A percentile compares a stretch with the other conserved stretches of the same genome.
Evolutionary conservation across 1,284 basidiomycete genomes (phyloP).

Genomic region (Trichosporon sp.): DNA sequence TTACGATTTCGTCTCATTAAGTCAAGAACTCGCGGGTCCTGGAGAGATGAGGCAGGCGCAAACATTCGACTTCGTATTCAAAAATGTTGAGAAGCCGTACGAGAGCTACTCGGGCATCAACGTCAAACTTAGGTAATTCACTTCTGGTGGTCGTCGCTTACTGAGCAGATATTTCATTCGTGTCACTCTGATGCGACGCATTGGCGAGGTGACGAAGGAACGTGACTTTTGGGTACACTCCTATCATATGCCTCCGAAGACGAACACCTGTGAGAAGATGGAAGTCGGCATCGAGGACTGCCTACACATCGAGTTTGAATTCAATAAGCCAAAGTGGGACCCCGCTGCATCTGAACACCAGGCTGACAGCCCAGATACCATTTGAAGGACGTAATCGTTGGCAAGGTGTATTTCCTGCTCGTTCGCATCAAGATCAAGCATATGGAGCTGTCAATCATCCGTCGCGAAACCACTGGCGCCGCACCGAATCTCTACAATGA

Average conservation of each 20-base stretch:
- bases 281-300: slow-evolving; percentile 99
- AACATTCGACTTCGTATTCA: slow-evolving; percentile 93
- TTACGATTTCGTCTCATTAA: slow-evolving; percentile 92
- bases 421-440: slow-evolving; percentile 99
- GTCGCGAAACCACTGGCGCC: slow-evolving; percentile 90
- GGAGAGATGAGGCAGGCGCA: slow-evolving; percentile 93
- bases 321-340: slow-evolving; percentile 94
- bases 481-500: slow-evolving; percentile 99
- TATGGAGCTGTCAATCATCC: slow-evolving; percentile 97
- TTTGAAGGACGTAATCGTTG: slow-evolving; percentile 97
- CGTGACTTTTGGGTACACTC: slow-evolving; percentile 96
- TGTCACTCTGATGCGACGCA: slow-evolving; percentile 78
- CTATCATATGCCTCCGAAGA: slow-evolving; percentile 96
- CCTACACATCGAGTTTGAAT: slow-evolving; percentile 98
- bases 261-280: slow-evolving; percentile 98
- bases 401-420: slow-evolving; percentile 97
- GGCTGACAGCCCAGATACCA: slow-evolving; percentile 65
- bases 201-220: slow-evolving; percentile 90
- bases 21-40: slow-evolving; percentile 87
- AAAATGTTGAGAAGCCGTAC: slow-evolving; percentile 98
- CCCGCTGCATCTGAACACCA: too few species aligned
- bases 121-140: slow-evolving; percentile 79
- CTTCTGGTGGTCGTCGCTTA: too few species aligned
- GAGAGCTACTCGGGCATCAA: slow-evolving; percentile 98
- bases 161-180: slow-evolving; percentile 81